phyloP scores from a whole-genome alignment of 345 rosid genomes.

The Lumnitzera littorea region DNA sequence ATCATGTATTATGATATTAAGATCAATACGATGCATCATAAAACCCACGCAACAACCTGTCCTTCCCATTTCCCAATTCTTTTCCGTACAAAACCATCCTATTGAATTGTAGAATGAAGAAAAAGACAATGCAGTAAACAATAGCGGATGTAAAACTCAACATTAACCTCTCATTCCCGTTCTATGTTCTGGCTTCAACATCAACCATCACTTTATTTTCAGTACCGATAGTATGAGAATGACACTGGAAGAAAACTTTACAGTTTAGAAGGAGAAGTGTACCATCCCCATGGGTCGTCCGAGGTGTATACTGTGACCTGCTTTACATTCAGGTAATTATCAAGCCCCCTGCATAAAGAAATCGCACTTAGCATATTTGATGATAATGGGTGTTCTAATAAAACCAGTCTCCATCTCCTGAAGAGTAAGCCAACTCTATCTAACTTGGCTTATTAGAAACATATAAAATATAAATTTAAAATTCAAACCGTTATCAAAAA shows the following conservation, averaged over 20 bases:
- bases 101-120: too few species aligned
- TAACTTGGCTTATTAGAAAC: not conserved
- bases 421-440: not conserved
- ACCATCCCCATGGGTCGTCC: slow-evolving; percentile 92
- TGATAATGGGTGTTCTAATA: too few species aligned
- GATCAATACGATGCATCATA: too few species aligned
- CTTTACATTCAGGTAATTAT: slow-evolving; percentile 83
- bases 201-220: too few species aligned
- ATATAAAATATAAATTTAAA: not conserved
- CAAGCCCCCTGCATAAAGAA: slow-evolving; percentile 66
- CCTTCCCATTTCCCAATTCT: too few species aligned
- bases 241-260: slow-evolving; percentile 17
- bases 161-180: too few species aligned
- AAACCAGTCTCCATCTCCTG: not conserved
- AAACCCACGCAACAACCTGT: too few species aligned
- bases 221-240: not conserved
- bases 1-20: too few species aligned
- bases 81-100: too few species aligned
- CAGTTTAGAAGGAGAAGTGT: slow-evolving; percentile 67
- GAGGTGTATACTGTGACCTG: slow-evolving; percentile 80
- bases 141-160: too few species aligned
- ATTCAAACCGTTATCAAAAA: not conserved
- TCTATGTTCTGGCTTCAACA: too few species aligned
- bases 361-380: slow-evolving; percentile 5
- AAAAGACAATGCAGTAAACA: too few species aligned